Evolutionary conservation across 2,329 filamentous ascomycete species (phyloP).

Genomic region (Botrytis cinerea): DNA sequence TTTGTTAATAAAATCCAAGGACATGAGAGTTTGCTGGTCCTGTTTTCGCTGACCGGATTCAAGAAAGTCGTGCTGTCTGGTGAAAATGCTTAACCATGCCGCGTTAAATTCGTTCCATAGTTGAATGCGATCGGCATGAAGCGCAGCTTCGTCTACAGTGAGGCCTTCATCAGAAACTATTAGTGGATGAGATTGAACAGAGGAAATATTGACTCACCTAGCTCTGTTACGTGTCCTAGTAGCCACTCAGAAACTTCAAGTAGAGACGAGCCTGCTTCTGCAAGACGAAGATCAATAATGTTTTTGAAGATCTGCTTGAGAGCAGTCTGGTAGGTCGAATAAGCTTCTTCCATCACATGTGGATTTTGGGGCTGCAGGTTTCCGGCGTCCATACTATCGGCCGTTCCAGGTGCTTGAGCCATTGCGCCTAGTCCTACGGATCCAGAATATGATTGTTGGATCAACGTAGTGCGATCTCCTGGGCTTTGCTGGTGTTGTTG

Average conservation of each 20-base stretch:
- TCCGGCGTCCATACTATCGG: conserved; percentile 57
- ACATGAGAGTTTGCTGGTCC: conserved; percentile 62
- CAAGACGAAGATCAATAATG: conserved; percentile 59
- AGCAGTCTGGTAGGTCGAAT: conserved; percentile 64
- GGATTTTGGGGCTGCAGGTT: conserved; percentile 56
- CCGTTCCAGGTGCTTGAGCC: conserved; percentile 43
- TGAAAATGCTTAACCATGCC: conserved; percentile 81
- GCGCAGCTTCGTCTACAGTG: conserved; percentile 75
- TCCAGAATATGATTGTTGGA: conserved; percentile 52
- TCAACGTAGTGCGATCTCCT: conserved; percentile 56
- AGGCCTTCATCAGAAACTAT: conserved; percentile 63
- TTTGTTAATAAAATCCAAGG: conserved; percentile 67
- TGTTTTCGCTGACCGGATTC: conserved; percentile 43
- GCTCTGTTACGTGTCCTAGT: conserved; percentile 62
- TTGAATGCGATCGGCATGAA: conserved; percentile 74
- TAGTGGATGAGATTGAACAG: conserved; percentile 38
- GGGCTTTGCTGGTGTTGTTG: conserved; percentile 53
- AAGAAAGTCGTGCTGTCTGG: conserved; percentile 78
- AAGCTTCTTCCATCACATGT: conserved; percentile 65
- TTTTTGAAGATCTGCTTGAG: conserved; percentile 63
- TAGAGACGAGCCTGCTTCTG: conserved; percentile 59
- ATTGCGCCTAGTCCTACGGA: conserved; percentile 53
- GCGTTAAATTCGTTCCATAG: conserved; percentile 95
- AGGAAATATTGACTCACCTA: conserved; percentile 56
- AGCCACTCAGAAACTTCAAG: conserved; percentile 67